A percentile compares a stretch with the other conserved stretches of the same genome.
These are phyloP conservation scores for Exidia glandulosa DNA, from an alignment of 768 basidiomycete species.

Conservation along the genomic window DNA sequence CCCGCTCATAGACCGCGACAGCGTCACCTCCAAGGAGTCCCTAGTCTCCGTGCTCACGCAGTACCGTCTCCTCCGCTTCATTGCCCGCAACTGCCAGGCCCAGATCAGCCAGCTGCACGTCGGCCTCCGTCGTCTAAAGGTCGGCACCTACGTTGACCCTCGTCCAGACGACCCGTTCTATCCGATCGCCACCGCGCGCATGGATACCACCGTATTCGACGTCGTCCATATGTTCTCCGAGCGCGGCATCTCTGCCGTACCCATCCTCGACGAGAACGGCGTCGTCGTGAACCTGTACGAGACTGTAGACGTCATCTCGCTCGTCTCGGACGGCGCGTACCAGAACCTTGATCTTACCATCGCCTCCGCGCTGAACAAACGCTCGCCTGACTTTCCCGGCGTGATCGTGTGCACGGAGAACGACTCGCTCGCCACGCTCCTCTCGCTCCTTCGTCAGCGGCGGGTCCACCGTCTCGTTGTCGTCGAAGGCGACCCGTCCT, in stretches of 20 bases:
- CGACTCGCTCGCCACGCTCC: slow-evolving; percentile 82
- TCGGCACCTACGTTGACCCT: slow-evolving; percentile 75
- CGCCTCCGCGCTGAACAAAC: slow-evolving; percentile 81
- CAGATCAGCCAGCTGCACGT: slow-evolving; percentile 70
- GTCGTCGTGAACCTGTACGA: slow-evolving; percentile 95
- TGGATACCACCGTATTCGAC: slow-evolving; percentile 89
- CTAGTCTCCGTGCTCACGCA: slow-evolving; percentile 95
- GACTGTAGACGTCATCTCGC: slow-evolving; percentile 96
- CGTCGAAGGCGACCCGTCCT: slow-evolving; percentile 62
- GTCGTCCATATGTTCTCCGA: slow-evolving; percentile 99
- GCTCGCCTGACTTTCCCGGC: slow-evolving; percentile 91
- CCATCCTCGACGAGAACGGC: slow-evolving; percentile 87
- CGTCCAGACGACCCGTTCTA: slow-evolving; percentile 64
- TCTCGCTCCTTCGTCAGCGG: slow-evolving; percentile 86
- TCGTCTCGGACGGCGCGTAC: slow-evolving; percentile 89
- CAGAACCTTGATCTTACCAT: slow-evolving; percentile 93
- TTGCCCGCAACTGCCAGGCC: slow-evolving; percentile 62
- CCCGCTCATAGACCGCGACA: slow-evolving; percentile 86
- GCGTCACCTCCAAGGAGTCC: slow-evolving; percentile 89
- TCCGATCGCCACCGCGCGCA: slow-evolving; percentile 85
- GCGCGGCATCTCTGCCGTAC: slow-evolving; percentile 90
- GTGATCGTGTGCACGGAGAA: slow-evolving; percentile 91
- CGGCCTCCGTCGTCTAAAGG: slow-evolving; percentile 74
- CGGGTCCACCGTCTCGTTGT: slow-evolving; percentile 92
- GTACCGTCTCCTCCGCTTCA: slow-evolving; percentile 96